Evolutionary conservation across 2,329 filamentous ascomycete genomes (phyloP).

Genomic region (Sarocladiaceae sp.): DNA sequence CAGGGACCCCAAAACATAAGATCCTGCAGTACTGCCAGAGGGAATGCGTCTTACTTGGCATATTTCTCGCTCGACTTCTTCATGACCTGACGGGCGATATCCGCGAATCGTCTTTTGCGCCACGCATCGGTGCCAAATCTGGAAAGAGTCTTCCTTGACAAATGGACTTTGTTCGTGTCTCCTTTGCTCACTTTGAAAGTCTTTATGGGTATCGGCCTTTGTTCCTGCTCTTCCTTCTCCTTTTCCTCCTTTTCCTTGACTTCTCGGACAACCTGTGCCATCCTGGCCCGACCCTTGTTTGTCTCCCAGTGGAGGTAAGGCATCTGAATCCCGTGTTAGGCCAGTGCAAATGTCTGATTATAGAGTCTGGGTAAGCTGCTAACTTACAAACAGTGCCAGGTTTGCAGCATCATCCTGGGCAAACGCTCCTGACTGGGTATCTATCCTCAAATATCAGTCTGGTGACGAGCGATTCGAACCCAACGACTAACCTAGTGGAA

Average conservation of each 20-base stretch:
- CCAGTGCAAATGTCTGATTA: neutral
- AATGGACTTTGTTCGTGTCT: neutral
- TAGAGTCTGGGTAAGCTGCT: neutral
- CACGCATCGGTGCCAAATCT: too few relatives aligned
- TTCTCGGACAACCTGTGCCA: conserved; percentile 21
- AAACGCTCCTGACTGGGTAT: neutral
- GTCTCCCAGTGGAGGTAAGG: conserved; percentile 39
- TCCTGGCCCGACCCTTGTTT: conserved; percentile 23
- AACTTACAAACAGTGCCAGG: conserved; percentile 25
- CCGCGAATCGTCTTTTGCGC: too few relatives aligned
- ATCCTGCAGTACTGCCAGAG: too few relatives aligned
- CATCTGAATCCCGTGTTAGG: conserved; percentile 22
- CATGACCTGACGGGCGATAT: too few relatives aligned
- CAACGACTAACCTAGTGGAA: conserved; percentile 25
- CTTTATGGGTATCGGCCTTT: too few relatives aligned
- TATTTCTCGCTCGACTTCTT: too few relatives aligned
- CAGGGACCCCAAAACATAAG: too few relatives aligned
- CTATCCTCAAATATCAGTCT: neutral
- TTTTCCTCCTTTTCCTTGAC: neutral
- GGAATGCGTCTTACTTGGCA: too few relatives aligned
- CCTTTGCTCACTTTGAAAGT: conserved; percentile 2
- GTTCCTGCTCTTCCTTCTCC: neutral
- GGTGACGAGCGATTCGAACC: neutral
- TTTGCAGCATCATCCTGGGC: conserved; percentile 13
- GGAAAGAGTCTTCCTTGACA: too few relatives aligned